Conservation (phyloP, 2,329 filamentous ascomycete genomes). For the Aureobasidium mangrovei region DNA sequence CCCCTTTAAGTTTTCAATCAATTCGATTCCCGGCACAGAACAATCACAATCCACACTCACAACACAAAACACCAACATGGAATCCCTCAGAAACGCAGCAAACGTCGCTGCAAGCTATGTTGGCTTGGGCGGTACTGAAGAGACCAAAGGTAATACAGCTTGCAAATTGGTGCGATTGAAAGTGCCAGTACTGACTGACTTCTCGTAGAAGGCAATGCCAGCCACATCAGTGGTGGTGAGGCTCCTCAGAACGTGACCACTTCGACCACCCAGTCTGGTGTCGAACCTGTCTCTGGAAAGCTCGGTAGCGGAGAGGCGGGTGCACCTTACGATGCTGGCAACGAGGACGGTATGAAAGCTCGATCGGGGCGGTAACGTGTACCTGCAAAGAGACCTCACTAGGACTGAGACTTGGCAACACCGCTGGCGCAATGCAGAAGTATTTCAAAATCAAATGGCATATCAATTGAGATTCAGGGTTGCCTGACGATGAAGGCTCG, state of each 20-base stretch:
- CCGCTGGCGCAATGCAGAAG: too few relatives aligned
- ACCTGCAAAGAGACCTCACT: too few relatives aligned
- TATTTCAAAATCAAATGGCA: too few relatives aligned
- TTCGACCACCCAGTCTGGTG: slow-evolving; percentile 28
- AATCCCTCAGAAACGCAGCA: slow-evolving; percentile 12
- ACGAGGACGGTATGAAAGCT: slow-evolving; percentile 47
- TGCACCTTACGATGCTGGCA: slow-evolving; percentile 73
- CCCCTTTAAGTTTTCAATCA: not conserved
- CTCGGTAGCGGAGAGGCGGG: slow-evolving; percentile 56
- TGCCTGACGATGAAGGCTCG: not conserved
- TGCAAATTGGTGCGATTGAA: not conserved
- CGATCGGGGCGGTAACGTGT: too few relatives aligned
- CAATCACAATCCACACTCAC: not conserved
- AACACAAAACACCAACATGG: slow-evolving; percentile 6
- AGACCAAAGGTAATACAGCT: slow-evolving; percentile 3
- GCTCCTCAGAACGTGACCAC: slow-evolving; percentile 2
- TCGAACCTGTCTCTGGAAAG: slow-evolving; percentile 65
- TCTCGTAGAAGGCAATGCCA: not conserved
- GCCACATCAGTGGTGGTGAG: slow-evolving; percentile 5
- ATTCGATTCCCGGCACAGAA: not conserved
- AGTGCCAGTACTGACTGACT: not conserved
- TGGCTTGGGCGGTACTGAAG: not conserved
- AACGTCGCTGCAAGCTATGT: slow-evolving; percentile 5
- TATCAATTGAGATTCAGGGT: not conserved
- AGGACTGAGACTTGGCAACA: too few relatives aligned